These are phyloP conservation scores for Rhynchospora tenuis DNA, from an alignment of 176 grass and related monocot genomes.

Conservation along the genomic window DNA sequence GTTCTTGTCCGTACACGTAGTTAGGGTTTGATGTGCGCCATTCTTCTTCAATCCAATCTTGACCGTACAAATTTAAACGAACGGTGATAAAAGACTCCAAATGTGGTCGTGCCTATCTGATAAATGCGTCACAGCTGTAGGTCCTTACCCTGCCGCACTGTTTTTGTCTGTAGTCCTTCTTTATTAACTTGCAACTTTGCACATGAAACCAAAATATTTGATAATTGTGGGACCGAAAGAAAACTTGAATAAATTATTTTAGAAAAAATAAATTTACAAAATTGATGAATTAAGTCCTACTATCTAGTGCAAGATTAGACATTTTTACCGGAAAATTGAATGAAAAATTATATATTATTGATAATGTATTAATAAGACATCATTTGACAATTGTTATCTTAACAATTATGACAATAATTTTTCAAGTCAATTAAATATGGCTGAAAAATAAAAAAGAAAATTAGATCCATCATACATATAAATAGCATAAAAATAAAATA, in stretches of 20 bases:
- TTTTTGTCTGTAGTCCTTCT: constrained; percentile 13
- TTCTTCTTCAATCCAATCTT: neutral
- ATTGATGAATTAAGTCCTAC: neutral
- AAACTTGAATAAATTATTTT: neutral
- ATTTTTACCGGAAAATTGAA: neutral
- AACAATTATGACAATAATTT: too few species aligned
- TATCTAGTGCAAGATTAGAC: neutral
- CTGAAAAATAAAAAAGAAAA: too few species aligned
- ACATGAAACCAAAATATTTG: neutral
- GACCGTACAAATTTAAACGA: neutral
- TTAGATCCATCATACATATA: too few species aligned
- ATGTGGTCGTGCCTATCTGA: neutral
- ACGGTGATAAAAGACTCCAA: neutral
- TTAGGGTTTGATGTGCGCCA: neutral
- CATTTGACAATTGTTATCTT: too few species aligned
- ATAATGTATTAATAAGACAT: too few species aligned
- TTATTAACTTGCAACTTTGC: neutral
- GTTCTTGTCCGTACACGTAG: neutral
- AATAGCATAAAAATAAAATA: too few species aligned
- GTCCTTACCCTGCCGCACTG: constrained; percentile 29
- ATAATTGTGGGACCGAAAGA: neutral
- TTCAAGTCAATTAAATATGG: too few species aligned
- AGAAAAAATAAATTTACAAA: neutral
- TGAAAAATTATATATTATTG: neutral
- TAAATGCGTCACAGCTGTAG: constrained; percentile 41